Evolutionary conservation across 2,329 filamentous ascomycete species (phyloP).

Genomic region (Ophiocordyceps sinensis): DNA sequence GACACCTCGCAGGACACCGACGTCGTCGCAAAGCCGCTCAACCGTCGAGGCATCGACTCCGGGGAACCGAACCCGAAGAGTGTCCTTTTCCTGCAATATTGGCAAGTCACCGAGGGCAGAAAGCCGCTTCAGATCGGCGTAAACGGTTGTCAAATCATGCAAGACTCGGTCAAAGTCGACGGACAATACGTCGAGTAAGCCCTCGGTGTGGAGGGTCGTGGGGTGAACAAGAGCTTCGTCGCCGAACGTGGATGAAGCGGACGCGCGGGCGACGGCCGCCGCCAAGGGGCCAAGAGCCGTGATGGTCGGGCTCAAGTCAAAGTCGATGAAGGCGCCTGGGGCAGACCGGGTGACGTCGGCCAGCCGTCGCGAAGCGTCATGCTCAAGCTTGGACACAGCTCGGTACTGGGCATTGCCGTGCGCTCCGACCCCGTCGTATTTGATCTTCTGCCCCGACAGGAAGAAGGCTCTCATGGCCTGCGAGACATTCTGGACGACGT

Average conservation of each 20-base stretch:
- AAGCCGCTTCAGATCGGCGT: conserved; percentile 69
- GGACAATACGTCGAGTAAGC: conserved; percentile 72
- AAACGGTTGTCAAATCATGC: conserved; percentile 65
- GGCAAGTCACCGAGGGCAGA: conserved; percentile 71
- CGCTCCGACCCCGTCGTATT: conserved; percentile 64
- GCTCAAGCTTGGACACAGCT: conserved; percentile 57
- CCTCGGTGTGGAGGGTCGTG: conserved; percentile 63
- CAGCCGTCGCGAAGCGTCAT: conserved; percentile 57
- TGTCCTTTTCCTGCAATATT: conserved; percentile 53
- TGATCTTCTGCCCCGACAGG: conserved; percentile 77
- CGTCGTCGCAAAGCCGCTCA: conserved; percentile 70
- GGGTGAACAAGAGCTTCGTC: conserved; percentile 24
- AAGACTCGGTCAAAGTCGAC: conserved; percentile 78
- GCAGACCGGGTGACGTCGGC: conserved; percentile 36
- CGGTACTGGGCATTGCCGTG: conserved; percentile 70
- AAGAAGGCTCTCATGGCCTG: conserved; percentile 84
- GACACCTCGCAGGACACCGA: conserved; percentile 67
- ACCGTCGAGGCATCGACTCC: conserved; percentile 77
- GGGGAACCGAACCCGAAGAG: conserved; percentile 73
- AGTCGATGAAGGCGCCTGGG: conserved; percentile 77
- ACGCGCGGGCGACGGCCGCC: conserved; percentile 33
- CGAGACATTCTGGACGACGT: conserved; percentile 92
- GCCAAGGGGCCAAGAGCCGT: conserved; percentile 69
- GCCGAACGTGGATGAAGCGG: conserved; percentile 28
- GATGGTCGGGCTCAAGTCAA: conserved; percentile 74